Base-by-base conservation (phyloP, 805 yeast species). In the Kluyveromyces dobzhanskii region DNA sequence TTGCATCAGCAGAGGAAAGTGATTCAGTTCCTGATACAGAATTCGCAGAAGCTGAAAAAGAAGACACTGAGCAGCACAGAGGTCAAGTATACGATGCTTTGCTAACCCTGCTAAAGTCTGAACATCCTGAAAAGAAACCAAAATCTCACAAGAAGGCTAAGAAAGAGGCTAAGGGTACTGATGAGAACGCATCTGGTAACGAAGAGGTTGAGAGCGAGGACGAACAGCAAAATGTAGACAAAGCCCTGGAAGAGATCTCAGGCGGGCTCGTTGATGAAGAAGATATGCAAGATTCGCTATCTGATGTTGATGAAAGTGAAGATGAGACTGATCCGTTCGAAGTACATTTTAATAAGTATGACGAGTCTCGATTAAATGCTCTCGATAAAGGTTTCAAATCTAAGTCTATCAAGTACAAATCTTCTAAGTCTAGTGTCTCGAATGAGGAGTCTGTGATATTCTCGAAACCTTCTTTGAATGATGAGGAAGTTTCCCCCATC, bases 241-340 rank as follows among this genome's bases (percentile, higher is more conserved):
- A 40, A 12, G 44, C 38, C 8, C 33, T 33, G 36, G 50, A 42
- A 9, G 50, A 44, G 16, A 6, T 14, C 6, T 12, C 13, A 7
- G 50, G 32, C 9, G 44, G 43, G 5, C 58, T 42, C 16, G 45
- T 51, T 3, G 67, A 57, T 3, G 59, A 51, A 14, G 66, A 56
- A 17, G 64, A 51, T 17, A 21, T 21, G 24, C 8, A 21, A 21
- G 24, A 21, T 21, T 56, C 41, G 4, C 61, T 44, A 23, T 48
- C 47, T 5, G 59, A 54, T 6, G 56, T 42, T 12, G 54, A 46
- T 16, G 64, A 64, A 19, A 66, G 61, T 21, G 68, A 68, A 27
- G 65, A 61, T 34, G 69, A 63, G 9, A 55, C 60, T 6, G 96
- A 90, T 61, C 85, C 94, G 0, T 87, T 84, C 49, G 84, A 83